A percentile compares a stretch with the other conserved stretches of the same genome.
These are phyloP conservation scores for Fagus crenata DNA, from an alignment of 306 rosid genomes.

Conservation along the genomic window DNA sequence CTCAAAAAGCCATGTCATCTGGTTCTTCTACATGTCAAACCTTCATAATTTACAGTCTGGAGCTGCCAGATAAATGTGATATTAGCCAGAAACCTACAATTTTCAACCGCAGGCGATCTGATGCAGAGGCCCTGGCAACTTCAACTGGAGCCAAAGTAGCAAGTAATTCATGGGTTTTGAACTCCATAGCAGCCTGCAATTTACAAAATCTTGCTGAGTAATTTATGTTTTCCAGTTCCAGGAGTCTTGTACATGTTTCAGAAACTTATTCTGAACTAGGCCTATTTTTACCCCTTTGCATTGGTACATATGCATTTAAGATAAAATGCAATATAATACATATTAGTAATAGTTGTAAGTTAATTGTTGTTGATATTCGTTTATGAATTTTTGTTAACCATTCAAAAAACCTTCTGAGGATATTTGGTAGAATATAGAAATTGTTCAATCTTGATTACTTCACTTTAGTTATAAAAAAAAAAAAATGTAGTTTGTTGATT, in stretches of 20 bases:
- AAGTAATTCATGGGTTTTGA: conserved; percentile 76
- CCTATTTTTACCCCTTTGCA: too few relatives aligned
- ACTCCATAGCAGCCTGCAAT: conserved; percentile 88
- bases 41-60: conserved; percentile 68
- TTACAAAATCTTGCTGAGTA: conserved; percentile 50
- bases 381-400: too few relatives aligned
- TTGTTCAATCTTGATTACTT: too few relatives aligned
- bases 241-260: conserved; percentile 16
- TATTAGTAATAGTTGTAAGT: too few relatives aligned
- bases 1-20: conserved; percentile 24
- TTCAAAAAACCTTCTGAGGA: too few relatives aligned
- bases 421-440: too few relatives aligned
- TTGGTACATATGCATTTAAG: too few relatives aligned
- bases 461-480: too few relatives aligned
- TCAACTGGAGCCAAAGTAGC: conserved; percentile 65
- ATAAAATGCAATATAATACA: too few relatives aligned
- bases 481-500: too few relatives aligned
- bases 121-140: conserved; percentile 66
- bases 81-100: conserved; percentile 35
- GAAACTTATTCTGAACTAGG: neutral
- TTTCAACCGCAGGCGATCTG: conserved; percentile 40
- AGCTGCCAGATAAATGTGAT: conserved; percentile 57
- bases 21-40: conserved; percentile 42
- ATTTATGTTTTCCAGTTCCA: conserved; percentile 12
- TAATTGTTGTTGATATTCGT: too few relatives aligned